Evolutionary conservation across 441 rosid species (phyloP).

Genomic region (Populus trichocarpa): DNA sequence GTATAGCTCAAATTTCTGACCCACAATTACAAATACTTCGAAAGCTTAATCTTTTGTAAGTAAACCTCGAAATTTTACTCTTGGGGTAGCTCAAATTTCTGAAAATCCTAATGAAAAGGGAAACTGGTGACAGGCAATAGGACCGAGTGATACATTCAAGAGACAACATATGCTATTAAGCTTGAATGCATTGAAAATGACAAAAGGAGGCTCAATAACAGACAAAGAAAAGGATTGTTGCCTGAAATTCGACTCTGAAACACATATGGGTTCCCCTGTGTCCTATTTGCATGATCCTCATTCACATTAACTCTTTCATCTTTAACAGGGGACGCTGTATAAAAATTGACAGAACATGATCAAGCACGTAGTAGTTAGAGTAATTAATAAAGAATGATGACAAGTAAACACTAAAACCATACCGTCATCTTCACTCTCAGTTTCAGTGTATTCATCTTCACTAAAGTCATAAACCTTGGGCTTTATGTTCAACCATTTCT

Average conservation of each 20-base stretch:
- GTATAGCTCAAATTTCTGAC: not conserved
- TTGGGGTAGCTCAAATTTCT: not conserved
- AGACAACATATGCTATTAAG: not conserved
- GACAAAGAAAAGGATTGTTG: slow-evolving; percentile 18
- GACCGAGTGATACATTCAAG: too few species aligned
- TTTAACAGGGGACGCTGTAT: slow-evolving; percentile 63
- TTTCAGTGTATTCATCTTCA: slow-evolving; percentile 95
- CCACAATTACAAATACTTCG: not conserved
- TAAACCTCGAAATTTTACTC: not conserved
- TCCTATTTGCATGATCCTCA: slow-evolving; percentile 32
- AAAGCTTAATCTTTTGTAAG: not conserved
- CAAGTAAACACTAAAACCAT: slow-evolving; percentile 9
- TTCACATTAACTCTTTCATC: slow-evolving; percentile 31
- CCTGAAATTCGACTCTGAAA: slow-evolving; percentile 54
- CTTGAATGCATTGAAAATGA: not conserved
- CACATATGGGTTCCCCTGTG: slow-evolving; percentile 29
- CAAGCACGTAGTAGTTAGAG: slow-evolving; percentile 5
- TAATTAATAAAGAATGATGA: not conserved
- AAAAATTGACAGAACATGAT: slow-evolving; percentile 15
- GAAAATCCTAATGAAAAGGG: not conserved
- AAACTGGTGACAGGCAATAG: not conserved
- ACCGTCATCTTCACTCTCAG: slow-evolving; percentile 97
- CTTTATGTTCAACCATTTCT: slow-evolving; percentile 94
- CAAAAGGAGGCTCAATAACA: not conserved
- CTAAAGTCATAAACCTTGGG: slow-evolving; percentile 85